A percentile compares a stretch with the other conserved stretches of the same genome.
These are phyloP conservation scores for Trichophyton schoenleinii DNA, from an alignment of 2,329 filamentous ascomycete genomes.

Conservation along the genomic window DNA sequence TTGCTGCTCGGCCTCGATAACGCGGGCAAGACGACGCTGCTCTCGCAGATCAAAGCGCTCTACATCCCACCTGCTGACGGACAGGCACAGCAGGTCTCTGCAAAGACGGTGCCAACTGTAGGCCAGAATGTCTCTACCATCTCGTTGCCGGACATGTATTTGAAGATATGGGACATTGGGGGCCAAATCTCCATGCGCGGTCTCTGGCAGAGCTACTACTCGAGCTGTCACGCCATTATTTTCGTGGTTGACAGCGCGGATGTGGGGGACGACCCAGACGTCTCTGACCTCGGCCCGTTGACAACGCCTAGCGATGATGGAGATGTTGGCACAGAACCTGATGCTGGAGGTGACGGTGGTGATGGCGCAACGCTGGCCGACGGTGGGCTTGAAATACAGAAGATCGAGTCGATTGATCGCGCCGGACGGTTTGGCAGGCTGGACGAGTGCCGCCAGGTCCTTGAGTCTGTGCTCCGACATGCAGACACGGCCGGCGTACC, in stretches of 20 bases:
- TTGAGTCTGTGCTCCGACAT: constrained; percentile 81
- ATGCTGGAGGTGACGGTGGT: constrained; percentile 1
- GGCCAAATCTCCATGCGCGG: constrained; percentile 80
- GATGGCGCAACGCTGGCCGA: constrained; percentile 15
- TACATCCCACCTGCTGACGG: constrained; percentile 40
- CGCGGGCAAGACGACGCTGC: constrained; percentile 94
- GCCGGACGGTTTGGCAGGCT: constrained; percentile 42
- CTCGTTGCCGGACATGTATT: constrained; percentile 81
- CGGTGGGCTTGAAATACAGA: constrained; percentile 7
- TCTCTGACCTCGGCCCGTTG: constrained; percentile 35
- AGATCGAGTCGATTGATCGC: constrained; percentile 25
- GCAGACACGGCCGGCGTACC: constrained; percentile 85
- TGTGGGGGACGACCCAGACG: constrained; percentile 63
- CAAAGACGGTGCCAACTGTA: constrained; percentile 88
- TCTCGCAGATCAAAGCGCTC: constrained; percentile 87
- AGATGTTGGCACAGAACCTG: background rate
- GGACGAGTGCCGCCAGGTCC: constrained; percentile 76
- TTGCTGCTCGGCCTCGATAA: constrained; percentile 96
- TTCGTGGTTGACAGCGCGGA: constrained; percentile 96
- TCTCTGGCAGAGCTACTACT: constrained; percentile 94
- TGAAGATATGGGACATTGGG: constrained; percentile 97
- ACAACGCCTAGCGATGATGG: constrained; percentile 2
- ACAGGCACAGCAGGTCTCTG: constrained; percentile 44
- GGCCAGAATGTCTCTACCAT: constrained; percentile 94
- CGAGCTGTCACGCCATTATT: constrained; percentile 86